These are phyloP conservation scores for Tricholoma saponaceum DNA, from an alignment of 768 basidiomycete genomes.

Conservation along the genomic window DNA sequence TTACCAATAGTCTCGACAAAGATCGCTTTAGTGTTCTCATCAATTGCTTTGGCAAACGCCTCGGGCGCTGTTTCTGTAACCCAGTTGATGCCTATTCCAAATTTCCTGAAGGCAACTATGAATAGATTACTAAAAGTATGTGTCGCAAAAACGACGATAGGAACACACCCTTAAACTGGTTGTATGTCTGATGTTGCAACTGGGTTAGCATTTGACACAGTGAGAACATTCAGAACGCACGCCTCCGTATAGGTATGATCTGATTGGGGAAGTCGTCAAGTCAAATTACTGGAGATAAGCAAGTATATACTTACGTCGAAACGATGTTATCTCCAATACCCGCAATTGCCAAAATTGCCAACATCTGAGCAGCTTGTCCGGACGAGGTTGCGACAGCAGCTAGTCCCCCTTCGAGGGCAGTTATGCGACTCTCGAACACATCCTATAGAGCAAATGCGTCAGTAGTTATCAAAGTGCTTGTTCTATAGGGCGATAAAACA, in stretches of 20 bases:
- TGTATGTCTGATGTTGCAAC: constrained; percentile 48
- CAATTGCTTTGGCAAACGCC: constrained; percentile 63
- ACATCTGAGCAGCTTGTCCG: constrained; percentile 76
- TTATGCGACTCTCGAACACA: constrained; percentile 76
- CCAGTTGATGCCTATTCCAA: constrained; percentile 62
- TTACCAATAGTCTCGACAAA: constrained; percentile 80
- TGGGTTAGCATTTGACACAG: neutral
- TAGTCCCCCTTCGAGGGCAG: constrained; percentile 74
- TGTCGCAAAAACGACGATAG: constrained; percentile 6
- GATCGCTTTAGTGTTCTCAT: constrained; percentile 73
- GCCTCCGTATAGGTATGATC: constrained; percentile 66
- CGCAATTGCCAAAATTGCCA: constrained; percentile 60
- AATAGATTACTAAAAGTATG: neutral
- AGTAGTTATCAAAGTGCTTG: neutral
- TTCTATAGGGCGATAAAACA: constrained; percentile 15
- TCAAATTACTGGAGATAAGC: neutral
- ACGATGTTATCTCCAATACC: constrained; percentile 75
- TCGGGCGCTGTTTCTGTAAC: constrained; percentile 52
- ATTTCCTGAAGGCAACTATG: constrained; percentile 63
- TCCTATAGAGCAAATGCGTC: constrained; percentile 37
- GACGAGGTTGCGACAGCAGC: constrained; percentile 73
- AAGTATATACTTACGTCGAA: constrained; percentile 44
- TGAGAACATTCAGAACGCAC: constrained; percentile 16
- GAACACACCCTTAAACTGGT: constrained; percentile 58
- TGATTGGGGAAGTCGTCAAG: constrained; percentile 15